Percentiles rank a stretch among this genome's conserved stretches.
Conservation (phyloP, 257 asterid genomes). For the Schizonepeta tenuifolia region DNA sequence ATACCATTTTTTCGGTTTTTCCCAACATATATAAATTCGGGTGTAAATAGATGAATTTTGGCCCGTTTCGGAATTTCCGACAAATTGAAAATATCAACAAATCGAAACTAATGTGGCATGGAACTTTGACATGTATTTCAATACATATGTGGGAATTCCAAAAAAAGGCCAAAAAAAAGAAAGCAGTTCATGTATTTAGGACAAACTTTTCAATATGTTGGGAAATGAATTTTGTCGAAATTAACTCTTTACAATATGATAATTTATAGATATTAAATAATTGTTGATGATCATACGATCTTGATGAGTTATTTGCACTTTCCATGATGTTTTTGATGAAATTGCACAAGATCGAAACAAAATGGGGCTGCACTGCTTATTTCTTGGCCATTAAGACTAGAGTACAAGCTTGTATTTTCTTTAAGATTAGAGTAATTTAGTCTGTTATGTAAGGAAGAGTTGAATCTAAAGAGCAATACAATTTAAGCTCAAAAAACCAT, state of each 20-base stretch:
- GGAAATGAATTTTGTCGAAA: too few species aligned
- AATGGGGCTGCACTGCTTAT: too few species aligned
- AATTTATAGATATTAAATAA: not conserved
- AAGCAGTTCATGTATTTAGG: not conserved
- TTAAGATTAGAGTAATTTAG: not conserved
- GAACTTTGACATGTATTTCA: too few species aligned
- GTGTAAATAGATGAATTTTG: too few species aligned
- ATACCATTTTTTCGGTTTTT: too few species aligned
- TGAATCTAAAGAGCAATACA: not conserved
- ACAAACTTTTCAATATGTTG: too few species aligned
- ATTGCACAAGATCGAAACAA: not conserved
- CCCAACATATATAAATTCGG: too few species aligned
- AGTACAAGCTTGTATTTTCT: not conserved
- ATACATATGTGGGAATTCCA: too few species aligned
- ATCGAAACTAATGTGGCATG: too few species aligned
- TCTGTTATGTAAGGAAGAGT: not conserved
- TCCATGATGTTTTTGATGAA: not conserved
- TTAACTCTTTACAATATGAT: not conserved
- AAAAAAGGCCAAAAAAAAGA: too few species aligned
- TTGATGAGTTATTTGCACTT: not conserved
- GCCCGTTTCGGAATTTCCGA: too few species aligned
- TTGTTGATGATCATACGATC: slow-evolving; percentile 10
- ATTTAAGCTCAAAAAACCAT: not conserved
- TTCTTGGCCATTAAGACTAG: not conserved
- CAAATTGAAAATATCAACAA: too few species aligned